phyloP scores from a whole-genome alignment of 768 basidiomycete genomes.

The Xerocomus brunneocitrinus region DNA sequence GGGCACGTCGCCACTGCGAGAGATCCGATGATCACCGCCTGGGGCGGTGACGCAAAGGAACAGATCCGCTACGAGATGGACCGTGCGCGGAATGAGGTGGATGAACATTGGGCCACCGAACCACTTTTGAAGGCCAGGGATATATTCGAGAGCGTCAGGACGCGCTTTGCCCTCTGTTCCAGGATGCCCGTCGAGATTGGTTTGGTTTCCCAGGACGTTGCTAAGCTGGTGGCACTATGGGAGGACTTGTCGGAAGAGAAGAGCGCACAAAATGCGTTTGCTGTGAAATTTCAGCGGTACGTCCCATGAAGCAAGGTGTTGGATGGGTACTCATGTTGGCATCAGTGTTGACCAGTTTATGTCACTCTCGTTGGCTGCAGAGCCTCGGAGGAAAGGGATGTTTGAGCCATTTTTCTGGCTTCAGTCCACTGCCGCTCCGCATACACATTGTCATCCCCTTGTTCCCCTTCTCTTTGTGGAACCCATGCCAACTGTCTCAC shows the following conservation, averaged over 20 bases:
- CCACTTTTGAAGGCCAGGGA: conserved; percentile 39
- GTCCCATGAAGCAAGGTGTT: conserved; percentile 19
- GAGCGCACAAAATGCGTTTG: conserved; percentile 38
- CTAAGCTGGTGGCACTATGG: conserved; percentile 56
- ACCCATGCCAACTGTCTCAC: conserved; percentile 58
- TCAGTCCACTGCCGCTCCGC: conserved; percentile 35
- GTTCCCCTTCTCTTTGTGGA: conserved; percentile 75
- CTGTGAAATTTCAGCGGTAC: conserved; percentile 60
- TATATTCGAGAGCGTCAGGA: conserved; percentile 51
- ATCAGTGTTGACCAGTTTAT: conserved; percentile 71
- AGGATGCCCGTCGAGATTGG: conserved; percentile 34
- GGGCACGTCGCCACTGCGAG: conserved; percentile 25
- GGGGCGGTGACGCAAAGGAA: conserved; percentile 59
- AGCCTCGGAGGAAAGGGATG: conserved; percentile 66
- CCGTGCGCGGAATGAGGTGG: conserved; percentile 42
- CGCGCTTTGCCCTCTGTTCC: conserved; percentile 48
- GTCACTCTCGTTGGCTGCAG: conserved; percentile 70
- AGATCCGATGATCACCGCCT: conserved; percentile 54
- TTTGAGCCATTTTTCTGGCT: conserved; percentile 80
- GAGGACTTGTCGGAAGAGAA: conserved; percentile 38
- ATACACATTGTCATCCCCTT: conserved; percentile 42
- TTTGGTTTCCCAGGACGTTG: conserved; percentile 43
- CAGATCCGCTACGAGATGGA: conserved; percentile 45
- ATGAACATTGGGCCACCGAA: conserved; percentile 41
- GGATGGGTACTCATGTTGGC: background rate